These are phyloP conservation scores for Curvularia hawaiiensis DNA, from an alignment of 2,329 filamentous ascomycete species.

Conservation along the genomic window DNA sequence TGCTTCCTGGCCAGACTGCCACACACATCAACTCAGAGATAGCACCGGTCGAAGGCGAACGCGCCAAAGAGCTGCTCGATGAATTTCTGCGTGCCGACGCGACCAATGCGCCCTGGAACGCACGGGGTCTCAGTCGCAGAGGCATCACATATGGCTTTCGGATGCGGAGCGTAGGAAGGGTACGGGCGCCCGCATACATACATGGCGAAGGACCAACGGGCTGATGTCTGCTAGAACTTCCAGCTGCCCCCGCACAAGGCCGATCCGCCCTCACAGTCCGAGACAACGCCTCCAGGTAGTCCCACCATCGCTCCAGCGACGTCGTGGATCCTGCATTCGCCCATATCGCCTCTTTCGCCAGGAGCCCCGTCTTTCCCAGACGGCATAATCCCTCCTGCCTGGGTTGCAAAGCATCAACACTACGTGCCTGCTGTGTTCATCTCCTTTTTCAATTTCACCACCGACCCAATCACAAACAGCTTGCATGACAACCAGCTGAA, in stretches of 20 bases:
- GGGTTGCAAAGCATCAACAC: slow-evolving; percentile 88
- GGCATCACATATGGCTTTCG: slow-evolving; percentile 63
- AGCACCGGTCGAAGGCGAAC: slow-evolving; percentile 67
- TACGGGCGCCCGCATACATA: slow-evolving; percentile 54
- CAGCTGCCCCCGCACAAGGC: slow-evolving; percentile 67
- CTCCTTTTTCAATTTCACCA: slow-evolving; percentile 78
- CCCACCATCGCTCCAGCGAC: slow-evolving; percentile 57
- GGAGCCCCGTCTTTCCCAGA: slow-evolving; percentile 85
- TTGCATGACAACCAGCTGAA: slow-evolving; percentile 88
- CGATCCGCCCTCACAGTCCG: slow-evolving; percentile 60
- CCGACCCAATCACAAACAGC: slow-evolving; percentile 74
- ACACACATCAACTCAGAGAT: slow-evolving; percentile 73
- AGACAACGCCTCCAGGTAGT: slow-evolving; percentile 56
- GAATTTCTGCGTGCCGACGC: slow-evolving; percentile 71
- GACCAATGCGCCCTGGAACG: slow-evolving; percentile 69
- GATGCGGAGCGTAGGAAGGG: slow-evolving; percentile 78
- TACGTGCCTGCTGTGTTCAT: slow-evolving; percentile 80
- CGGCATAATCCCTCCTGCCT: slow-evolving; percentile 79
- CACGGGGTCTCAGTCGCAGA: slow-evolving; percentile 56
- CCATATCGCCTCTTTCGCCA: slow-evolving; percentile 87
- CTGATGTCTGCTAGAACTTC: slow-evolving; percentile 53
- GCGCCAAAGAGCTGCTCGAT: slow-evolving; percentile 67
- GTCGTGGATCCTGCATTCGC: slow-evolving; percentile 75
- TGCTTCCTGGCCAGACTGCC: slow-evolving; percentile 53
- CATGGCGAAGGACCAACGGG: slow-evolving; percentile 16